A percentile compares a stretch with the other conserved stretches of the same genome.
These are phyloP conservation scores for Lepidium campestre DNA, from an alignment of 441 rosid species.

Conservation along the genomic window DNA sequence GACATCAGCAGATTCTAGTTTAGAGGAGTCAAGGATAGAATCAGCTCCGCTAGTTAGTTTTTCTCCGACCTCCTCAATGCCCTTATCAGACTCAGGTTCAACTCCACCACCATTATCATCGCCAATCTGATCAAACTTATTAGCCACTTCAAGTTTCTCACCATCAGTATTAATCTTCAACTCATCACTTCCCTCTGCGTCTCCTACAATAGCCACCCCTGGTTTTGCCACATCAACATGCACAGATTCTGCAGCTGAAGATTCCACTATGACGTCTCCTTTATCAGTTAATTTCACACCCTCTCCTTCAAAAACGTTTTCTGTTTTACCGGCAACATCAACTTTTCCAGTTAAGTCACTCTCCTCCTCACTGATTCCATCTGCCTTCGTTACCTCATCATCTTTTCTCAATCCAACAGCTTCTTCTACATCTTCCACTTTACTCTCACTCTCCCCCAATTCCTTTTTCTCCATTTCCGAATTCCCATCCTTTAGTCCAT, in stretches of 20 bases:
- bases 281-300: slow-evolving; percentile 22
- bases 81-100: slow-evolving; percentile 20
- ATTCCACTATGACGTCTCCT: slow-evolving; percentile 27
- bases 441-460: slow-evolving; percentile 8
- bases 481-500: slow-evolving; percentile 9
- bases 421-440: slow-evolving; percentile 20
- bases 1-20: slow-evolving; percentile 16
- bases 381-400: slow-evolving; percentile 9
- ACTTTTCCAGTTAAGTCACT: not conserved
- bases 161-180: slow-evolving; percentile 27
- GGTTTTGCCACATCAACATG: slow-evolving; percentile 26
- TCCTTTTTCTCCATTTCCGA: not conserved
- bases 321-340: slow-evolving; percentile 20
- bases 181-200: slow-evolving; percentile 29
- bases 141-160: slow-evolving; percentile 32
- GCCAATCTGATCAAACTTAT: slow-evolving; percentile 41
- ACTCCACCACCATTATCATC: slow-evolving; percentile 15
- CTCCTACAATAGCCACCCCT: slow-evolving; percentile 40
- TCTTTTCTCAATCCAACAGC: slow-evolving; percentile 20
- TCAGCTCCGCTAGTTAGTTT: slow-evolving; percentile 32
- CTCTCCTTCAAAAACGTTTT: slow-evolving; percentile 12
- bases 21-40: slow-evolving; percentile 24
- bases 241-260: slow-evolving; percentile 28
- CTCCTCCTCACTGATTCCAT: slow-evolving; percentile 9
- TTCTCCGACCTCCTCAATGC: slow-evolving; percentile 31